Percentiles rank a stretch among this genome's conserved stretches.
These are phyloP conservation scores for Rhizoclosmatium sp. DNA, from an alignment of 192 early-diverging fungal species.

Conservation along the genomic window DNA sequence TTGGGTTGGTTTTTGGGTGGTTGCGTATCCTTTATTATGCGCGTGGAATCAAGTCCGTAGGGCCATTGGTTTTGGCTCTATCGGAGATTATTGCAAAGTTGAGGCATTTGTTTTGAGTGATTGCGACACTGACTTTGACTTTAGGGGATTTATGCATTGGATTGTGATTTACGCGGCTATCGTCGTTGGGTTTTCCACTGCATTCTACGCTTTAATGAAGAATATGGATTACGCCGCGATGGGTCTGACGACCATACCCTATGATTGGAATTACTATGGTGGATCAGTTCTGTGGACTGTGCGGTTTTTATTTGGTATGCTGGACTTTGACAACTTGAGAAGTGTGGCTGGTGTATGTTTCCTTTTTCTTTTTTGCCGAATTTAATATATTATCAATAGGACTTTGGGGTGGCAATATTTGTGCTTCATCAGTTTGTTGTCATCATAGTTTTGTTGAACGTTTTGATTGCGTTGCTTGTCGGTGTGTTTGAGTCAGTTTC, in stretches of 20 bases:
- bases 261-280: slow-evolving; percentile 13
- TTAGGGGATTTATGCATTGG: slow-evolving; percentile 24
- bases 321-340: slow-evolving; percentile 19
- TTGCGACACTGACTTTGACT: background rate
- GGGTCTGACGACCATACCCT: background rate
- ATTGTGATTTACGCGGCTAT: slow-evolving; percentile 11
- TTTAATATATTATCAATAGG: slow-evolving; percentile 4
- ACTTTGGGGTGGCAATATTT: slow-evolving; percentile 9
- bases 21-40: slow-evolving; percentile 20
- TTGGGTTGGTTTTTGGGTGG: slow-evolving; percentile 12
- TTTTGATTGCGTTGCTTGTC: slow-evolving; percentile 30
- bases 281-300: slow-evolving; percentile 31
- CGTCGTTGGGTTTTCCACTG: slow-evolving; percentile 18
- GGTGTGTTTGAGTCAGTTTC: slow-evolving; percentile 13
- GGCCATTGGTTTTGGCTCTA: slow-evolving; percentile 20
- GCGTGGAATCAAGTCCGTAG: slow-evolving; percentile 11
- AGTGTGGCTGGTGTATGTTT: background rate
- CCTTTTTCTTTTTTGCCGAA: background rate
- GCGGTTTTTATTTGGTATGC: background rate
- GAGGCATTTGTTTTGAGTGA: background rate
- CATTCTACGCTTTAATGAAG: slow-evolving; percentile 23
- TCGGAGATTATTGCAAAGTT: slow-evolving; percentile 11
- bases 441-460: slow-evolving; percentile 16
- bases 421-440: slow-evolving; percentile 17
- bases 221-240: slow-evolving; percentile 17